These are phyloP conservation scores for Urochloa ruziziensis DNA, from an alignment of 176 grass and related monocot species.

Conservation along the genomic window DNA sequence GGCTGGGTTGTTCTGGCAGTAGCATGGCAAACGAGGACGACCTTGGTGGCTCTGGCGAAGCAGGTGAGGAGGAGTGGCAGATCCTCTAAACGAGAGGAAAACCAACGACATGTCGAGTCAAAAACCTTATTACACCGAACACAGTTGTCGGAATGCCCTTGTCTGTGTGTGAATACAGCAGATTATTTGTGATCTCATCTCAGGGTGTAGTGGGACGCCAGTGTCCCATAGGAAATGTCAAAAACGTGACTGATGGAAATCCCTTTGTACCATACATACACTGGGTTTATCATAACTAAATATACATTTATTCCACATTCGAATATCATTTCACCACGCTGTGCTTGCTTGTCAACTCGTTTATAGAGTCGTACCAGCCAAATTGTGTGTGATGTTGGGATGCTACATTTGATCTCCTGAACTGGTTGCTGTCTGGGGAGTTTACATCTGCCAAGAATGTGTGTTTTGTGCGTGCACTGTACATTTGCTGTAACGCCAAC, in stretches of 20 bases:
- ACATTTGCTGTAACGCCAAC: neutral
- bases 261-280: slow-evolving; percentile 36
- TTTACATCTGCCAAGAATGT: neutral
- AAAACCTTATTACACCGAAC: neutral
- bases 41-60: slow-evolving; percentile 42
- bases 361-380: neutral
- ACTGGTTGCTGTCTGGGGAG: neutral
- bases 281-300: neutral
- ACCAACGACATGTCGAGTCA: neutral
- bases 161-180: slow-evolving; percentile 1
- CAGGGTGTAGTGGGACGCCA: neutral
- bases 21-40: slow-evolving; percentile 36
- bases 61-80: slow-evolving; percentile 83
- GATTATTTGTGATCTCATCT: slow-evolving; percentile 22
- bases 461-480: neutral
- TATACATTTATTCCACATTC: slow-evolving; percentile 16
- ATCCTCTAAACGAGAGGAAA: slow-evolving; percentile 48
- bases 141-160: neutral
- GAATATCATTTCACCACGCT: neutral
- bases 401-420: neutral
- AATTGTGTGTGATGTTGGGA: neutral
- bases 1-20: slow-evolving; percentile 26
- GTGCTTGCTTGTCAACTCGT: neutral
- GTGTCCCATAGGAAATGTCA: neutral
- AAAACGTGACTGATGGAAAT: slow-evolving; percentile 19